These are phyloP conservation scores for Centaurea solstitialis DNA, from an alignment of 129 eudicot species.

Conservation along the genomic window DNA sequence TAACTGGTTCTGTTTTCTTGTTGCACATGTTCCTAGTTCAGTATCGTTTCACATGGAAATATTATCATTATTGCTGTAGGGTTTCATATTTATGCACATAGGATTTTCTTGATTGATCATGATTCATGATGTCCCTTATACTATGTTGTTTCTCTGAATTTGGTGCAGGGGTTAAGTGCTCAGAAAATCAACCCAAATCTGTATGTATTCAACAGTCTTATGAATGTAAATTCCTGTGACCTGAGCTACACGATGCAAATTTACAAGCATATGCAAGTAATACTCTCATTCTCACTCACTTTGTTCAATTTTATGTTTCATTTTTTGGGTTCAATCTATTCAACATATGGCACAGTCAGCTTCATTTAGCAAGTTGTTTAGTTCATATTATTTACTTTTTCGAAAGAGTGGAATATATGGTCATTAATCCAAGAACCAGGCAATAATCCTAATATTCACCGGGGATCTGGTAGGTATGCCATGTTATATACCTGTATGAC, in stretches of 20 bases:
- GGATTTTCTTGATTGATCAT: constrained; percentile 13
- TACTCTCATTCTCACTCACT: constrained; percentile 24
- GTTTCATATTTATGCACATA: constrained; percentile 1
- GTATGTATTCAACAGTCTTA: constrained; percentile 88
- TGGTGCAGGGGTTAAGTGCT: constrained; percentile 67
- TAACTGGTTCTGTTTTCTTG: not conserved
- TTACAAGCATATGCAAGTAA: constrained; percentile 91
- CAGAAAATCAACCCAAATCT: constrained; percentile 71
- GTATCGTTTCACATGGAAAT: constrained; percentile 3
- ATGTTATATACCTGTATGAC: not conserved
- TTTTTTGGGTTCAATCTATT: not conserved
- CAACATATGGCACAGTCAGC: constrained; percentile 5
- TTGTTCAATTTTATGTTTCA: not conserved
- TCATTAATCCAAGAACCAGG: not conserved
- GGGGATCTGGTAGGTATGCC: not conserved
- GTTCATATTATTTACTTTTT: not conserved
- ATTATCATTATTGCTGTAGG: constrained; percentile 6
- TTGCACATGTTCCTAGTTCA: not conserved
- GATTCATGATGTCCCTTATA: constrained; percentile 8
- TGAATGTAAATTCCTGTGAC: constrained; percentile 89
- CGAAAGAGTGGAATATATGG: not conserved
- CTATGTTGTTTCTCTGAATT: constrained; percentile 8
- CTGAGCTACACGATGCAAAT: constrained; percentile 63
- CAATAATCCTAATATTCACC: not conserved
- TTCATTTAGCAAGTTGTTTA: not conserved